Conservation (phyloP, 164 flowering plant species). For the Taxillus chinensis region DNA sequence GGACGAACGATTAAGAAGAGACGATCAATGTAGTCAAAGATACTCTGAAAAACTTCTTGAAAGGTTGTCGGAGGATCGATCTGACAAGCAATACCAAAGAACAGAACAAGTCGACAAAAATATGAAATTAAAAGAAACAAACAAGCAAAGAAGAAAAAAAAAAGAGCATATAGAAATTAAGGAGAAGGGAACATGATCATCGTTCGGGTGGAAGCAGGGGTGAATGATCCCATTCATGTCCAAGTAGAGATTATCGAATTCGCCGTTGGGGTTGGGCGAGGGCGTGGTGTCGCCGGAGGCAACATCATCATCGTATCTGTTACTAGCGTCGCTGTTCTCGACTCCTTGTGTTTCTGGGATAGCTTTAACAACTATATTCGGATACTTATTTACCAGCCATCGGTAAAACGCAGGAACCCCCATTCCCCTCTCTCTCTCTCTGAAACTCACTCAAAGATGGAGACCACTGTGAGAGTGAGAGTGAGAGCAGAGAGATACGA, state of each 20-base stretch:
- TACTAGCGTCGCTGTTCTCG: too few species aligned
- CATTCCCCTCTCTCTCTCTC: constrained; percentile 16
- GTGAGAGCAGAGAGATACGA: too few species aligned
- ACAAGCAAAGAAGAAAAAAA: background rate
- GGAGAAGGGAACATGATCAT: constrained; percentile 7
- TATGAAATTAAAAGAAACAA: background rate
- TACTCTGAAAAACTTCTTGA: constrained; percentile 33
- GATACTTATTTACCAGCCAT: constrained; percentile 42
- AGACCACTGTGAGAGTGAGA: too few species aligned
- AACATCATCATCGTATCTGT: background rate
- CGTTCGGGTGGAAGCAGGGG: constrained; percentile 53
- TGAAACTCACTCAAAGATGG: too few species aligned
- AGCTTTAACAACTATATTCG: constrained; percentile 21
- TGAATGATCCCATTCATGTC: constrained; percentile 59
- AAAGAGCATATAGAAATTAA: background rate
- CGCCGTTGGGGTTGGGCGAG: constrained; percentile 11
- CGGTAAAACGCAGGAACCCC: constrained; percentile 35
- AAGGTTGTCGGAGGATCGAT: constrained; percentile 23
- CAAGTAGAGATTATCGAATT: constrained; percentile 48
- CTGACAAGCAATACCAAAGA: background rate
- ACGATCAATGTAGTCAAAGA: constrained; percentile 39
- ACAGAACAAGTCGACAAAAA: too few species aligned
- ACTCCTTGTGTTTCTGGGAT: constrained; percentile 11
- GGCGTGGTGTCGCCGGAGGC: background rate
- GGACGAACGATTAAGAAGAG: constrained; percentile 42